Evolutionary conservation across 2,329 filamentous ascomycete species (phyloP), one percentile per base, ranked within the genome.

Genomic region (Pestalotiopsis sp.): DNA sequence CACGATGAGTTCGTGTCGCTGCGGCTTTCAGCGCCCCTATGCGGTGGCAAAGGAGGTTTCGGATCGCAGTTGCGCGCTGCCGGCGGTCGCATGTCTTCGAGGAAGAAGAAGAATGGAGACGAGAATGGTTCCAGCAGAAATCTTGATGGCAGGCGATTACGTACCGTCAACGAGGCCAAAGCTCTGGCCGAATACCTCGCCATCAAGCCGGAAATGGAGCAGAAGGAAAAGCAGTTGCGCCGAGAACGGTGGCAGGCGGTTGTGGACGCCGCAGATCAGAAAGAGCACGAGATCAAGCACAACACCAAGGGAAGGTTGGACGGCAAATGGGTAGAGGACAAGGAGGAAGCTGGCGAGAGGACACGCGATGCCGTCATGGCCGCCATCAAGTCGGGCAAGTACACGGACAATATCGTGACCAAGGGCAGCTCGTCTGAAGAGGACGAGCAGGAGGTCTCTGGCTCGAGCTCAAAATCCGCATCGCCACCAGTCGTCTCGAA

Each of bases 41-140:
- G 92, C 74, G 96, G 97, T 83, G 97, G 97, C 78, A 99, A 99
- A 79, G 96, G 96, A 81, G 96, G 96, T 76, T 99, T 99, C 79
- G 96, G 96, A 67, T 98, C 95, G 1, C 97, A 99, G 80, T 90
- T 99, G 49, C 94, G 97, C 77, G 96, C 97, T 0, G 96, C 96
- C 3, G 96, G 97, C 78, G 96, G 97, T 56, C 95, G 97, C 83
- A 99, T 99, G 96, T 97, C 94, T 2, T 95, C 93, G n/a, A 89
- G 89, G 76, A 97, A 97, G 84, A 96, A 95, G 86, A 91, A 91
- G 76, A 90, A 93, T 74, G 91, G 90, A 66, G 94, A 97, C 49
- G 91, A 94, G 71, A 95, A 97, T 76, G 95, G 91, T 27, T 98
- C 95, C 2, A 97, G 94, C 77, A 90, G 96, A 72, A 99, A 98